Evolutionary conservation across 495 filamentous ascomycete species (phyloP).

Genomic region (Cercophora samala): DNA sequence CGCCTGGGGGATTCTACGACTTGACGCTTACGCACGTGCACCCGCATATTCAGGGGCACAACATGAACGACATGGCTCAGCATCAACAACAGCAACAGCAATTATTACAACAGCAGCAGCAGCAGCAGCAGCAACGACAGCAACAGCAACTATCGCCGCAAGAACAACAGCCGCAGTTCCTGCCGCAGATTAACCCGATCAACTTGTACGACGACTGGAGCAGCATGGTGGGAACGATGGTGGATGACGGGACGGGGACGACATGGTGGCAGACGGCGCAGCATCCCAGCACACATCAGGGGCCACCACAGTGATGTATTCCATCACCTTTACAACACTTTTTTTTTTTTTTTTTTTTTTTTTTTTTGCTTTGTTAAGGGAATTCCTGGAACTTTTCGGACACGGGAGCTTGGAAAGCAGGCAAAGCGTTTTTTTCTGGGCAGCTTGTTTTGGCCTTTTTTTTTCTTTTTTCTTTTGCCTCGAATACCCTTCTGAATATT

Average conservation of each 20-base stretch:
- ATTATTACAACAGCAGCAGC: slow-evolving; percentile 11
- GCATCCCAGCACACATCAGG: slow-evolving; percentile 4
- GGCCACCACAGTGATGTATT: neutral
- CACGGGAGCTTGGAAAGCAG: neutral
- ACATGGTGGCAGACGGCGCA: slow-evolving; percentile 7
- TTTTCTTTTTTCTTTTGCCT: neutral
- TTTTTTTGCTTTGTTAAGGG: neutral
- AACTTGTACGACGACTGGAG: slow-evolving; percentile 34
- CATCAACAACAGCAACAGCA: slow-evolving; percentile 14
- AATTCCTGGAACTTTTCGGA: neutral
- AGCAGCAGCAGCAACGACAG: slow-evolving; percentile 14
- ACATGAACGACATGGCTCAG: slow-evolving; percentile 12
- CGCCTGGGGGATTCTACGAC: slow-evolving; percentile 14
- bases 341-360: neutral
- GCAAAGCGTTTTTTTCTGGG: slow-evolving; percentile 1
- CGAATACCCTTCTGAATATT: neutral
- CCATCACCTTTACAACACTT: neutral
- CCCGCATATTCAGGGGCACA: slow-evolving; percentile 21
- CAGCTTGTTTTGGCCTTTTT: neutral
- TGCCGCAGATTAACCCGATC: slow-evolving; percentile 22
- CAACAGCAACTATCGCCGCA: slow-evolving; percentile 12
- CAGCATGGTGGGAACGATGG: slow-evolving; percentile 28
- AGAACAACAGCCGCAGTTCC: slow-evolving; percentile 37
- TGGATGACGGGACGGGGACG: slow-evolving; percentile 20
- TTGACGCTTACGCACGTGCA: slow-evolving; percentile 17